Conservation (phyloP, 176 grass and related monocot genomes). For the Zea luxurians region DNA sequence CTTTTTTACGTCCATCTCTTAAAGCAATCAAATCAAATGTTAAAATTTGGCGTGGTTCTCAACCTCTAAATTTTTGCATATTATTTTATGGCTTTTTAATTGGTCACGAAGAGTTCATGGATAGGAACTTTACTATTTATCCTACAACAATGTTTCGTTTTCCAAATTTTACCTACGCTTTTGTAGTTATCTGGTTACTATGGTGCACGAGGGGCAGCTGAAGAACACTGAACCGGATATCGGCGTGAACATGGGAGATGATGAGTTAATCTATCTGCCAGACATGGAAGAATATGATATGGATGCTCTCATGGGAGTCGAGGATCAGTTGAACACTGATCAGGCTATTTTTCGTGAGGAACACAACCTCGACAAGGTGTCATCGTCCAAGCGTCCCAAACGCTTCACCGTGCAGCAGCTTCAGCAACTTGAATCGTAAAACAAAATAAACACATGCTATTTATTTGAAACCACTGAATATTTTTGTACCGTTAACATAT, state of each 20-base stretch:
- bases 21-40: background rate
- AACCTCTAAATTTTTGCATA: background rate
- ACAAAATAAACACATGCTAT: background rate
- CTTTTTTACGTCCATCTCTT: background rate
- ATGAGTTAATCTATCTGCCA: background rate
- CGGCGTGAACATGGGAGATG: background rate
- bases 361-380: background rate
- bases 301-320: background rate
- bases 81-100: background rate
- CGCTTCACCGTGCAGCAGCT: background rate
- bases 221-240: background rate
- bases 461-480: background rate
- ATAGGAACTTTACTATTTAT: background rate
- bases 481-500: background rate
- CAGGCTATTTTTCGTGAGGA: background rate
- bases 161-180: background rate
- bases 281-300: background rate
- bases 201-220: background rate
- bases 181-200: background rate
- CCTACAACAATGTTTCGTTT: background rate
- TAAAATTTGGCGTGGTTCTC: too few species aligned
- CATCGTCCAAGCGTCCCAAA: background rate
- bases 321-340: background rate
- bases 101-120: background rate
- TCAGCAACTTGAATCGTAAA: slow-evolving; percentile 15